Conservation (phyloP, 2,329 filamentous ascomycete species). For the Pestalotiopsis sp. region DNA sequence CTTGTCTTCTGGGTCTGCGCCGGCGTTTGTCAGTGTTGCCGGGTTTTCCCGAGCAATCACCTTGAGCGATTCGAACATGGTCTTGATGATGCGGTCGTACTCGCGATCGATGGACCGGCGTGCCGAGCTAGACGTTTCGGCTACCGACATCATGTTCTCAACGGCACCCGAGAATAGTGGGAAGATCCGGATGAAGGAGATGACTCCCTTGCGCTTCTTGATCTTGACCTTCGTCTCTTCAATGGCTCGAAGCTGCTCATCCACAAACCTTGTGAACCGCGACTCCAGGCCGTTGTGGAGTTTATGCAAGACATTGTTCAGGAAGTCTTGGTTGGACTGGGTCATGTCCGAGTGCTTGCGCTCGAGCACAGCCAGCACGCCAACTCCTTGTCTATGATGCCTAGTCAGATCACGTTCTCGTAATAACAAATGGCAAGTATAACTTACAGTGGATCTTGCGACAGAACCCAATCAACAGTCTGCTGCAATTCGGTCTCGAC, state of each 20-base stretch:
- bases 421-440: background rate
- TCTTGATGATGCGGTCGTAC: slow-evolving; percentile 84
- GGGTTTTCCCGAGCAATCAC: slow-evolving; percentile 81
- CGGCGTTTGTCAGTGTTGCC: slow-evolving; percentile 42
- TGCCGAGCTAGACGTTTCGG: slow-evolving; percentile 60
- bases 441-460: slow-evolving; percentile 77
- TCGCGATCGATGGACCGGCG: slow-evolving; percentile 80
- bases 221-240: slow-evolving; percentile 99
- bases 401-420: slow-evolving; percentile 21
- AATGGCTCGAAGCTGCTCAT: slow-evolving; percentile 92
- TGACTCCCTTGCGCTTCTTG: slow-evolving; percentile 96
- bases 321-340: slow-evolving; percentile 91
- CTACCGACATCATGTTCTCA: slow-evolving; percentile 75
- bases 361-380: slow-evolving; percentile 79
- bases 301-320: slow-evolving; percentile 77
- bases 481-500: slow-evolving; percentile 76
- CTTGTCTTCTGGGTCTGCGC: slow-evolving; percentile 77
- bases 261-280: slow-evolving; percentile 84
- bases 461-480: slow-evolving; percentile 81
- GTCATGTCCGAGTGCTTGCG: slow-evolving; percentile 76
- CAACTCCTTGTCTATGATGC: slow-evolving; percentile 74
- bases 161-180: slow-evolving; percentile 80
- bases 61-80: slow-evolving; percentile 96
- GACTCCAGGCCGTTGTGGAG: slow-evolving; percentile 72
- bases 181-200: slow-evolving; percentile 92